Percentiles rank a stretch among this genome's conserved stretches.
These are phyloP conservation scores for Yarrowia osloensis DNA, from an alignment of 805 yeast species.

Conservation along the genomic window DNA sequence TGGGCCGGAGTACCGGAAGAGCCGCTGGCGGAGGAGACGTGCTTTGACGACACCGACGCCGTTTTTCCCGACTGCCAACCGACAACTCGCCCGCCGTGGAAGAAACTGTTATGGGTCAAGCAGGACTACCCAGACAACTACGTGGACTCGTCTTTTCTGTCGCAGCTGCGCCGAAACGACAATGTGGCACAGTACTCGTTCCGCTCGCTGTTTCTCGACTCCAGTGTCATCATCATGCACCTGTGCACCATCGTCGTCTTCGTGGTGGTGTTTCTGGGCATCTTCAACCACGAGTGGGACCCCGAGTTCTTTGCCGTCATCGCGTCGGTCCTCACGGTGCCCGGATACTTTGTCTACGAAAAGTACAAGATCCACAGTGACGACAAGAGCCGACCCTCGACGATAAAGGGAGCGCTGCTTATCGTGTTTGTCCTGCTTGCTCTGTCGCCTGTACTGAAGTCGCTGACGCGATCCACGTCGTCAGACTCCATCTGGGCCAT, in stretches of 20 bases:
- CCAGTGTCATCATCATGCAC: slow-evolving; percentile 66
- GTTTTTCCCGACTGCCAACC: slow-evolving; percentile 1
- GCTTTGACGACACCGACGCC: neutral
- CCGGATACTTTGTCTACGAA: slow-evolving; percentile 39
- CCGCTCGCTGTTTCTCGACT: slow-evolving; percentile 66
- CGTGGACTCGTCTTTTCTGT: slow-evolving; percentile 78
- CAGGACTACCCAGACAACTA: slow-evolving; percentile 92
- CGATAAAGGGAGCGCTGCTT: slow-evolving; percentile 65
- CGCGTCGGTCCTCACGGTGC: slow-evolving; percentile 39
- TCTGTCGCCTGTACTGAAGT: slow-evolving; percentile 85
- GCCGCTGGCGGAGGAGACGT: neutral
- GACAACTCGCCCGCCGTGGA: slow-evolving; percentile 57
- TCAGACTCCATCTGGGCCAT: slow-evolving; percentile 96
- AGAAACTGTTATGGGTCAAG: slow-evolving; percentile 76
- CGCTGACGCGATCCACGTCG: slow-evolving; percentile 83
- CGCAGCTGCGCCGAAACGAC: slow-evolving; percentile 74
- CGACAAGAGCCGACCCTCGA: slow-evolving; percentile 34
- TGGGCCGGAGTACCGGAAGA: slow-evolving; percentile 11
- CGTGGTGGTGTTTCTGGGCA: slow-evolving; percentile 66
- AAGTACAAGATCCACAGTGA: slow-evolving; percentile 19
- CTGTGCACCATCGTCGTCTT: slow-evolving; percentile 64
- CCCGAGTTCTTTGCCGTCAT: slow-evolving; percentile 41
- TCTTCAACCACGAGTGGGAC: slow-evolving; percentile 40
- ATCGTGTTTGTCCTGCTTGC: slow-evolving; percentile 72
- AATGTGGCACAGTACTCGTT: slow-evolving; percentile 70